Percentiles rank a stretch among this genome's conserved stretches.
These are phyloP conservation scores for Cajanus cajan DNA, from an alignment of 306 rosid genomes.

Conservation along the genomic window DNA sequence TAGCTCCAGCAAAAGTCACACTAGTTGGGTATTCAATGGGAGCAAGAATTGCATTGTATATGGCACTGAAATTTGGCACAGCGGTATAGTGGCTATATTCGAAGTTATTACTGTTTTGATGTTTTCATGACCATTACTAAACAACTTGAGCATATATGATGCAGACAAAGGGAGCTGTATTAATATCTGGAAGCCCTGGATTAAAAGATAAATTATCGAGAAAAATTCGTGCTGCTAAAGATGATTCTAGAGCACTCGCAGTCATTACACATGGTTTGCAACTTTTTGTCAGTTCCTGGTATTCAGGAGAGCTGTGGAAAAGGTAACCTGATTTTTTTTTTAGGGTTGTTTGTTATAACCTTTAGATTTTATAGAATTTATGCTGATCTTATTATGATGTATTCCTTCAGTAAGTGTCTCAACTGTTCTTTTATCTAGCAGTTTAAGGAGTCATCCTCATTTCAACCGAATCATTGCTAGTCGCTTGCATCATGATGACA, in stretches of 20 bases:
- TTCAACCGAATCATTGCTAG: conserved; percentile 50
- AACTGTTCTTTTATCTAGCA: conserved; percentile 32
- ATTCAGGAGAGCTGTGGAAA: conserved; percentile 76
- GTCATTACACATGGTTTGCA: conserved; percentile 66
- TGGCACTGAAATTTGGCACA: conserved; percentile 70
- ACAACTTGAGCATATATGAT: conserved; percentile 34
- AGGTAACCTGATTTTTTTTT: too few species aligned
- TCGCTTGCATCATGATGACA: conserved; percentile 65
- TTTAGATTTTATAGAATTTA: conserved; percentile 21
- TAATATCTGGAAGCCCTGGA: conserved; percentile 94
- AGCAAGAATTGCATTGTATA: conserved; percentile 77
- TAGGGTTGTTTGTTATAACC: conserved; percentile 10
- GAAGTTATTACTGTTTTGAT: conserved; percentile 21
- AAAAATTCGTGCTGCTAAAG: conserved; percentile 74
- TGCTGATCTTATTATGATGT: conserved; percentile 6
- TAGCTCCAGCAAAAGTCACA: conserved; percentile 66
- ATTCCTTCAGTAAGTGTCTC: background rate
- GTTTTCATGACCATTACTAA: background rate
- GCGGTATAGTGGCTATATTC: conserved; percentile 47
- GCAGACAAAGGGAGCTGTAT: conserved; percentile 75
- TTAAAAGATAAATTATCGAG: conserved; percentile 64
- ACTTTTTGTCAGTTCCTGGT: conserved; percentile 74
- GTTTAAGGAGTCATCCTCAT: conserved; percentile 87
- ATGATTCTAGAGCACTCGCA: conserved; percentile 70
- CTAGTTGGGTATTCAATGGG: conserved; percentile 95